Conservation (phyloP, 192 early-diverging fungal genomes). For the Coemansia sp. region DNA sequence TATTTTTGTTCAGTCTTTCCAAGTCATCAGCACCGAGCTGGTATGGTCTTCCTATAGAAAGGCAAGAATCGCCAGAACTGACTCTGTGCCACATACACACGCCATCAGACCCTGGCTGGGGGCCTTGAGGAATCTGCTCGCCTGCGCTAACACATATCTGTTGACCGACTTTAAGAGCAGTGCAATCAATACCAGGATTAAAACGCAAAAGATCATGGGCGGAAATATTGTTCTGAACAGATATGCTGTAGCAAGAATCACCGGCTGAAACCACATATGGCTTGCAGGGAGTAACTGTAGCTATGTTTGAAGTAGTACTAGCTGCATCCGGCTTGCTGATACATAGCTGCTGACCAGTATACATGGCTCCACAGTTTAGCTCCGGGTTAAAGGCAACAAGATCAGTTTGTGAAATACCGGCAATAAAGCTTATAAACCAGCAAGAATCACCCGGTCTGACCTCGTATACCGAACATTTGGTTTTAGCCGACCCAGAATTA, state of each 20-base stretch:
- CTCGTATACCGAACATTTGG: neutral
- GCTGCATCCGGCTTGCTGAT: neutral
- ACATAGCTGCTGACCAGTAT: neutral
- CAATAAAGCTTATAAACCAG: slow-evolving; percentile 6
- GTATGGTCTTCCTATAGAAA: neutral
- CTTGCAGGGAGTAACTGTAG: neutral
- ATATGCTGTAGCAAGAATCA: slow-evolving; percentile 6
- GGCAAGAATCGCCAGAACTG: neutral
- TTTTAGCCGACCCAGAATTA: neutral
- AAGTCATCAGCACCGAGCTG: neutral
- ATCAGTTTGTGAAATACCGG: neutral
- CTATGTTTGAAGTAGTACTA: neutral
- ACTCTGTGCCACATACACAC: slow-evolving; percentile 5
- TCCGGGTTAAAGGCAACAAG: neutral
- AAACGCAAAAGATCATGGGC: neutral
- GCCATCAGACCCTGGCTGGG: neutral
- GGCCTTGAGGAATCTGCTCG: neutral
- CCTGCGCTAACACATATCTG: neutral
- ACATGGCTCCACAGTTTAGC: neutral
- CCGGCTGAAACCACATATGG: neutral
- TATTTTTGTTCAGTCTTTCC: slow-evolving; percentile 7
- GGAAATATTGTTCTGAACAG: neutral
- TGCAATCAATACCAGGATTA: slow-evolving; percentile 13
- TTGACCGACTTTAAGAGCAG: neutral
- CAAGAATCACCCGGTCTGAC: slow-evolving; percentile 7